Percentiles rank a stretch among this genome's conserved stretches.
These are phyloP conservation scores for Kazachstania viticola DNA, from an alignment of 805 yeast genomes.

Conservation along the genomic window DNA sequence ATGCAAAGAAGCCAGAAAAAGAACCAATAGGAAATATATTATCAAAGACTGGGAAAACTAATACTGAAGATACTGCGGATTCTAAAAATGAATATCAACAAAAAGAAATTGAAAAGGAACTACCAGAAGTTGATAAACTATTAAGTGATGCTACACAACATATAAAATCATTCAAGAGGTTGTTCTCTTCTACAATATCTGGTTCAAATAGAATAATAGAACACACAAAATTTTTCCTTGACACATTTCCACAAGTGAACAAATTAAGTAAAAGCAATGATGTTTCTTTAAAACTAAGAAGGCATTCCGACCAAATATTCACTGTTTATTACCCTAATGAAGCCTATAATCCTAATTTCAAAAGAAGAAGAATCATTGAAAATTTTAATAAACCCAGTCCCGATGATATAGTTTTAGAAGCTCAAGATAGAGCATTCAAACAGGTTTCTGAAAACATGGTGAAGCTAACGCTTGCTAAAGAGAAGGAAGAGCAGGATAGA, in stretches of 20 bases:
- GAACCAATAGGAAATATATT: background rate
- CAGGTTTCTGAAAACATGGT: conserved; percentile 17
- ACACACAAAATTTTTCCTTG: too few relatives aligned
- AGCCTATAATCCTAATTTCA: conserved; percentile 21
- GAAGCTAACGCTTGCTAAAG: background rate
- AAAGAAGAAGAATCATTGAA: conserved; percentile 29
- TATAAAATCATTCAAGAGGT: too few relatives aligned
- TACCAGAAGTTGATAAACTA: background rate
- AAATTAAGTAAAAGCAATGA: too few relatives aligned
- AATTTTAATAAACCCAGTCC: conserved; percentile 70
- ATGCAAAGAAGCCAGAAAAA: background rate
- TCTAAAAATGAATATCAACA: too few relatives aligned
- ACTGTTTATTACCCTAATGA: conserved; percentile 18
- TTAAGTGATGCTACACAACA: too few relatives aligned
- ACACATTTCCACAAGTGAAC: too few relatives aligned
- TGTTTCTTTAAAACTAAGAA: background rate
- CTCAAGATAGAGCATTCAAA: conserved; percentile 41
- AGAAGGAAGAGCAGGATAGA: background rate
- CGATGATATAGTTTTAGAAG: conserved; percentile 56
- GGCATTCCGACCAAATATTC: conserved; percentile 6
- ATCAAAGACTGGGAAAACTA: too few relatives aligned
- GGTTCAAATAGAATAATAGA: too few relatives aligned
- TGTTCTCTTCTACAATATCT: too few relatives aligned
- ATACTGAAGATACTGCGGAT: too few relatives aligned
- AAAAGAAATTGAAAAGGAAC: background rate